phyloP scores from a whole-genome alignment of 108 stramenopile genomes.

The Nitzschia putrida region DNA sequence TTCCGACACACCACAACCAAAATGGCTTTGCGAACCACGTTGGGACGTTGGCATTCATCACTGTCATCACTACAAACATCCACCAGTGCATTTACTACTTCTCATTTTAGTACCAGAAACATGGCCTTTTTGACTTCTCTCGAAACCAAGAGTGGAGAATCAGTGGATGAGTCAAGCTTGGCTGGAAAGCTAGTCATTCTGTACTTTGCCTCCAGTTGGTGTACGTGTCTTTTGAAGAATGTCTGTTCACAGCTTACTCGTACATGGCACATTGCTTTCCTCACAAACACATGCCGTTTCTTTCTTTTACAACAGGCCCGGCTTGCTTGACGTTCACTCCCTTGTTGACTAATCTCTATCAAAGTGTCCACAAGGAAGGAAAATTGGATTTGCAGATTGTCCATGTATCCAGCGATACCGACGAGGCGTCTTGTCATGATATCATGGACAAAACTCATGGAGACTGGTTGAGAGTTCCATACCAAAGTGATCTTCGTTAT shows the following conservation, averaged over 20 bases:
- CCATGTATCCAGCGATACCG: slow-evolving; percentile 51
- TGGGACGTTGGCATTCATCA: no score
- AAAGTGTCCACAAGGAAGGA: slow-evolving; percentile 21
- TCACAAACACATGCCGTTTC: not conserved
- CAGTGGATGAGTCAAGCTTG: slow-evolving; percentile 8
- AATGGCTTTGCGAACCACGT: no score
- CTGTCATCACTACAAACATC: no score
- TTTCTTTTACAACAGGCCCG: slow-evolving; percentile 6
- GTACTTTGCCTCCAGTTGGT: slow-evolving; percentile 21
- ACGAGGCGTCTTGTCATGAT: slow-evolving; percentile 15
- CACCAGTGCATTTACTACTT: no score
- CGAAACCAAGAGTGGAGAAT: slow-evolving; percentile 16
- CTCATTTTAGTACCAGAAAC: not conserved
- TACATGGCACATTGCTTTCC: not conserved
- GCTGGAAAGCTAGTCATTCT: slow-evolving; percentile 14
- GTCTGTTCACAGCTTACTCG: not conserved
- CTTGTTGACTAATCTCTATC: slow-evolving; percentile 46
- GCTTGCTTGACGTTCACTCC: slow-evolving; percentile 58
- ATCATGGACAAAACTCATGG: slow-evolving; percentile 13
- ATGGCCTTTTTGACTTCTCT: slow-evolving; percentile 13
- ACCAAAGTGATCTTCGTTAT: not conserved
- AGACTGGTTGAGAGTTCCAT: slow-evolving; percentile 22
- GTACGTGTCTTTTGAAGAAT: not conserved
- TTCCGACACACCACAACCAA: no score
- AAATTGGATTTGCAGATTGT: slow-evolving; percentile 38